Base-by-base conservation (phyloP, 2,329 filamentous ascomycete species). In the Parafenestella ontariensis region DNA sequence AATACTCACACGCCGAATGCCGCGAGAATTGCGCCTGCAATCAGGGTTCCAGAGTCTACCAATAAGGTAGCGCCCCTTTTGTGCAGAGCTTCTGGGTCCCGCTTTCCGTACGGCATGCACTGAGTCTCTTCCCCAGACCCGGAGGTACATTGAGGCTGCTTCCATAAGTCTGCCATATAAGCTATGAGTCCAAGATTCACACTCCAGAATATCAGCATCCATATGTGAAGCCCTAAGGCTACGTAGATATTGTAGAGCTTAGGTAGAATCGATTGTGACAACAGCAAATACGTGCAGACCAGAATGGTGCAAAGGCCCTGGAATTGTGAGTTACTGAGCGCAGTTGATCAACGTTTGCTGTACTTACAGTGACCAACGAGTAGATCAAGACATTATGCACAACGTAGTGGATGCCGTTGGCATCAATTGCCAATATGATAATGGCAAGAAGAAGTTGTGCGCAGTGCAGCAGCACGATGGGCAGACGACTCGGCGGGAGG, bases 171-270 rank as follows among this genome's bases (percentile, higher is more conserved):
- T 3, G 67, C 64, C 10, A 72, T 57, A 29, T 62, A 56, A 11
- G 68, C 64, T 17, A 69, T 56, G 7, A 72, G 59, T 23, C 61
- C 68, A 10, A 72, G 59, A 46, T 66, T 62, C 17, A 71, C 59
- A 31, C 83, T 71, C 84, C 83, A 87, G 68, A 86, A 81, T 50
- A 86, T 54, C 48, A 82, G 66, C 26, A 82, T 77, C 52, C 82
- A 77, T 18, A 82, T 77, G 58, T 86, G 83, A 33, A 86, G 72
- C 20, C 73, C 75, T 3, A 86, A 69, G 7, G 82, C 75, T 23
- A 81, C 80, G 79, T 82, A 85, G 70, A 82, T 82, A 69, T 85
- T 86, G 70, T 81, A 84, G 18, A 76, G 62, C 2, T 68, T 68
- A n/a, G 77, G 74, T 0, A 72, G 65, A 20, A 73, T 74, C 33